phyloP scores from a whole-genome alignment of 1,284 basidiomycete species.

The Austroboletus sp. region DNA sequence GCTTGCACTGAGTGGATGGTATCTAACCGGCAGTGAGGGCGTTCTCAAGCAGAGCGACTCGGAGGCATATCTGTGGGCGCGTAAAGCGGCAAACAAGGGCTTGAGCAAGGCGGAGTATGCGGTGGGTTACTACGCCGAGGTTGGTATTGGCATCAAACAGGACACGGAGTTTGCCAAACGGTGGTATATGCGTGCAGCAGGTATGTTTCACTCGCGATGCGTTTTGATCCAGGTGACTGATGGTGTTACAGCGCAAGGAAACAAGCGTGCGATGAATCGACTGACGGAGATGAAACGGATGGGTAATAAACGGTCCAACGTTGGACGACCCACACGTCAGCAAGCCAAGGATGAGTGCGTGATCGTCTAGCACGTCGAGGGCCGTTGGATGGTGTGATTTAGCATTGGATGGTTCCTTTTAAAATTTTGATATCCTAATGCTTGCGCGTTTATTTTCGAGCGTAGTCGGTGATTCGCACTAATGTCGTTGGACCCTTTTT shows the following conservation, averaged over 20 bases:
- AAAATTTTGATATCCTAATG: constrained; percentile 12
- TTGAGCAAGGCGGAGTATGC: constrained; percentile 93
- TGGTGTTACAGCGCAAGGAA: constrained; percentile 69
- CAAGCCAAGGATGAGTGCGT: constrained; percentile 90
- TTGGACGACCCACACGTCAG: constrained; percentile 81
- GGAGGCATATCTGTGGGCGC: constrained; percentile 95
- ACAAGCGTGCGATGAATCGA: constrained; percentile 90
- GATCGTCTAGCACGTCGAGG: constrained; percentile 47
- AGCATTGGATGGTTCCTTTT: constrained; percentile 2
- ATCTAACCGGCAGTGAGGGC: constrained; percentile 89
- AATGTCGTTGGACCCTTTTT: neutral
- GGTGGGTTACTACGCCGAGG: constrained; percentile 94
- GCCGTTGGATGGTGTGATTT: constrained; percentile 8
- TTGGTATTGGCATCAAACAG: constrained; percentile 94
- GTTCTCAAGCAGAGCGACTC: constrained; percentile 95
- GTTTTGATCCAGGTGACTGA: constrained; percentile 4
- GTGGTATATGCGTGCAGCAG: constrained; percentile 98
- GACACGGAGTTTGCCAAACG: constrained; percentile 93
- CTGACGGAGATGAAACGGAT: constrained; percentile 85
- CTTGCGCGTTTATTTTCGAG: constrained; percentile 5
- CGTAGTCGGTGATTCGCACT: constrained; percentile 3
- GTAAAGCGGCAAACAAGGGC: constrained; percentile 89
- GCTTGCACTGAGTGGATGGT: constrained; percentile 95
- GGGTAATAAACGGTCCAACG: constrained; percentile 64
- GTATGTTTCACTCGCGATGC: constrained; percentile 41